Evolutionary conservation across 805 yeast genomes (phyloP).

Genomic region (Candida morakotiae): DNA sequence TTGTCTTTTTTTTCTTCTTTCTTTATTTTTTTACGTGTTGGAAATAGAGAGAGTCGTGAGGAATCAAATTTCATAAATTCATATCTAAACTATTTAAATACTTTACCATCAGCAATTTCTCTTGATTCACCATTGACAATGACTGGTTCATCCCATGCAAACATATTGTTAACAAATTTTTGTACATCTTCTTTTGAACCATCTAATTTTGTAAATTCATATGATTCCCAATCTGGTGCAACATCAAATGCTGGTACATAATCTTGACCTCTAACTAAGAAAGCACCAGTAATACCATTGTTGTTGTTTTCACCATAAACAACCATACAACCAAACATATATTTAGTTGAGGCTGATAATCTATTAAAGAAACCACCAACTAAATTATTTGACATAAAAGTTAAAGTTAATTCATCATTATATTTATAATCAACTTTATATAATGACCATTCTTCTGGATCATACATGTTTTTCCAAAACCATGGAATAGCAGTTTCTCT

Average conservation of each 20-base stretch:
- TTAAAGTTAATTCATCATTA: slow-evolving; percentile 94
- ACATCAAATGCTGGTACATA: slow-evolving; percentile 88
- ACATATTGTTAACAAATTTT: slow-evolving; percentile 81
- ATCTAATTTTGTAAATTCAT: slow-evolving; percentile 78
- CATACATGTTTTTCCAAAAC: slow-evolving; percentile 92
- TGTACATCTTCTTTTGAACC: slow-evolving; percentile 70
- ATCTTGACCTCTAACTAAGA: slow-evolving; percentile 94
- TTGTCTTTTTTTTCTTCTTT: slow-evolving; percentile 1
- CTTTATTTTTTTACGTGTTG: neutral
- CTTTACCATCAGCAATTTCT: slow-evolving; percentile 97
- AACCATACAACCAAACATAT: slow-evolving; percentile 87
- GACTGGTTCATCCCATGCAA: slow-evolving; percentile 98
- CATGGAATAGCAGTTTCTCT: slow-evolving; percentile 91
- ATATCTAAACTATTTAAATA: slow-evolving; percentile 62
- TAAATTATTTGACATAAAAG: slow-evolving; percentile 98
- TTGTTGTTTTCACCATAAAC: slow-evolving; percentile 98
- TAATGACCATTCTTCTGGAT: slow-evolving; percentile 89
- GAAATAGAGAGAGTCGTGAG: neutral
- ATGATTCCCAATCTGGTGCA: slow-evolving; percentile 99
- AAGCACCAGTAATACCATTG: slow-evolving; percentile 95
- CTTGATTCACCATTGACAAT: slow-evolving; percentile 69
- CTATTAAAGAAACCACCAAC: slow-evolving; percentile 98
- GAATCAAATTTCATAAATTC: neutral
- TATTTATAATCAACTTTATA: slow-evolving; percentile 96
- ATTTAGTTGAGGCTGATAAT: slow-evolving; percentile 86